Percentiles rank a stretch among this genome's conserved stretches.
Conservation (phyloP, 495 filamentous ascomycete genomes). For the Staphylotrichum tortipilum region DNA sequence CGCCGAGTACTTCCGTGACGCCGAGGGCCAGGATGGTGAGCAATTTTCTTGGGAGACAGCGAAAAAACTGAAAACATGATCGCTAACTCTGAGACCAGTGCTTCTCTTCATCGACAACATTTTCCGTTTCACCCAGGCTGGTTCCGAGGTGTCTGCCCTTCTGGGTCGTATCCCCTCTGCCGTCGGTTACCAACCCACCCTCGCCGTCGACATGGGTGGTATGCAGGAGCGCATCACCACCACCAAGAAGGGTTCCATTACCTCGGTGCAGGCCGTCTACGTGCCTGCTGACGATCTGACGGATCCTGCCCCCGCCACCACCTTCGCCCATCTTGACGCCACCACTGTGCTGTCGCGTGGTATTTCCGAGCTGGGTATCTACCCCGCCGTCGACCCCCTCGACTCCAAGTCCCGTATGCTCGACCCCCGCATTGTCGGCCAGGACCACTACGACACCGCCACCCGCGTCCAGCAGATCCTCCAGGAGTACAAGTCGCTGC, state of each 20-base stretch:
- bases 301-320: conserved; percentile 97
- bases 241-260: conserved; percentile 98
- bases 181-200: conserved; percentile 99
- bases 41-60: not conserved
- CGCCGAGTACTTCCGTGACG: conserved; percentile 94
- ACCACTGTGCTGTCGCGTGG: conserved; percentile 99
- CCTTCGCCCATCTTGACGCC: conserved; percentile 99
- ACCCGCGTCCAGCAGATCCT: conserved; percentile 95
- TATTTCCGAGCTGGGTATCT: conserved; percentile 99
- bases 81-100: conserved; percentile 57
- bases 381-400: conserved; percentile 98
- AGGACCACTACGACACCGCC: conserved; percentile 95
- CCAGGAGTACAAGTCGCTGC: conserved; percentile 99
- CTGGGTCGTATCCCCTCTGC: conserved; percentile 99
- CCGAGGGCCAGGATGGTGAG: conserved; percentile 88
- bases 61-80: too few relatives aligned
- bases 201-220: conserved; percentile 99
- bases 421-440: conserved; percentile 93
- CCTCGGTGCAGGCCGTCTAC: conserved; percentile 99
- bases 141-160: conserved; percentile 99
- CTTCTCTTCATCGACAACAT: conserved; percentile 99
- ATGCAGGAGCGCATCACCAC: conserved; percentile 99
- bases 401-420: conserved; percentile 99
- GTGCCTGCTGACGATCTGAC: conserved; percentile 99
- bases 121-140: conserved; percentile 99